These are phyloP conservation scores for Solanum hybrid DNA, from an alignment of 305 asterid genomes.

Conservation along the genomic window DNA sequence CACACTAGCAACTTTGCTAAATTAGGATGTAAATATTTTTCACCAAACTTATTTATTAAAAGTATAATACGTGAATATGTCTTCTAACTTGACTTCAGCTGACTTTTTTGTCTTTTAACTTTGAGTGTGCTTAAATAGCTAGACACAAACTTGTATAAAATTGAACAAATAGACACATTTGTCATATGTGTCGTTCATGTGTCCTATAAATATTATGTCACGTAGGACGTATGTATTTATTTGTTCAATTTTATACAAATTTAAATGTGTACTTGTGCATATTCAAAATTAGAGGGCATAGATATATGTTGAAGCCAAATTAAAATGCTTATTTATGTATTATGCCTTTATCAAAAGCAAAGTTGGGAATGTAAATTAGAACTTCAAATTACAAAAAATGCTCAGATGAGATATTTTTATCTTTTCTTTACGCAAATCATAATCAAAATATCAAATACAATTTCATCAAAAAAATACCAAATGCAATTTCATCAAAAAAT, in stretches of 20 bases:
- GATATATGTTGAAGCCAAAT: no score
- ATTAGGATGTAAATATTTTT: neutral
- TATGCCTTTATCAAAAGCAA: neutral
- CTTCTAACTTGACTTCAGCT: no score
- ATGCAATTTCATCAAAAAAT: neutral
- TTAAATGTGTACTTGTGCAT: no score
- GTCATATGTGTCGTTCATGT: no score
- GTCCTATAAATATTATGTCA: neutral
- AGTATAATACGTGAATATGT: no score
- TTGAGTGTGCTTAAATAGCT: neutral
- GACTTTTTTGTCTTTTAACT: fast-evolving
- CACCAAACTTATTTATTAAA: neutral
- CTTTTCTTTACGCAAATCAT: neutral
- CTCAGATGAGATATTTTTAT: neutral
- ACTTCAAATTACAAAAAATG: neutral
- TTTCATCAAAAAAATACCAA: neutral
- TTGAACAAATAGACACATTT: no score
- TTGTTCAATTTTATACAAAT: no score
- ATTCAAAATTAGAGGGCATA: neutral
- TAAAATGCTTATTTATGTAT: no score
- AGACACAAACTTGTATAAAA: no score
- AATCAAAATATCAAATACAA: neutral
- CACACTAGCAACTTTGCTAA: neutral
- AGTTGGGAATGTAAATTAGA: neutral
- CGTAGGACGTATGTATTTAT: no score